Evolutionary conservation across 2,329 filamentous ascomycete species (phyloP), one percentile per base, ranked within the genome.

Genomic region (Bipolaris oryzae): DNA sequence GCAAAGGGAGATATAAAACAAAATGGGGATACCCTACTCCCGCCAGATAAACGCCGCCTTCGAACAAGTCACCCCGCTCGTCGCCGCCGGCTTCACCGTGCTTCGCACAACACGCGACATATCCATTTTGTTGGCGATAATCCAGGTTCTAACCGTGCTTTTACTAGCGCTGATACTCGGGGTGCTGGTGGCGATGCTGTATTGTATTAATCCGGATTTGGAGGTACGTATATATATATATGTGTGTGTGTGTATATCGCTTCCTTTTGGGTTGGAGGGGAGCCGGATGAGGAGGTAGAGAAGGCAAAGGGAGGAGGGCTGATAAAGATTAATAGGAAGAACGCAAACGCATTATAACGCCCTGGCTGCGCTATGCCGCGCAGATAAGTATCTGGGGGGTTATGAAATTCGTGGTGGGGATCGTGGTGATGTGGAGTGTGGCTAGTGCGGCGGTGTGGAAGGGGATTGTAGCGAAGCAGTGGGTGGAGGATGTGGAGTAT

Each of bases 1-100:
- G 11, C 2, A 2, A 2, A 13, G n/a, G n/a, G n/a, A n/a, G n/a
- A n/a, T n/a, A n/a, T n/a, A n/a, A n/a, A n/a, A n/a, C n/a, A 20
- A 54, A 41, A 83, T 83, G 81, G 81, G 81, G 11, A 78, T 84
- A 49, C 82, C 81, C 1, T 84, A 82, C 71, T 82, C 79, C 13
- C 78, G 77, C 63, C 76, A 83, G 59, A 83, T 83, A 62, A 78
- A 82, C 63, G 72, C 78, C 2, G 81, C 81, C 35, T 82, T 84
- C 67, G 78, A 81, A 57, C 79, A 83, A 71, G 81, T 84, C 25
- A 82, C 80, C 0, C 81, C 82, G 0, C 78, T 84, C 4, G 81
- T 83, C 3, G 79, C 78, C 1, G 77, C 77, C 0, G 80, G 78
- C 21, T 83, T 79, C 71, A 72, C 81, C 60, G 78, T 83, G 23